These are phyloP conservation scores for Microcyclosporella mali DNA, from an alignment of 2,329 filamentous ascomycete species.

Conservation along the genomic window DNA sequence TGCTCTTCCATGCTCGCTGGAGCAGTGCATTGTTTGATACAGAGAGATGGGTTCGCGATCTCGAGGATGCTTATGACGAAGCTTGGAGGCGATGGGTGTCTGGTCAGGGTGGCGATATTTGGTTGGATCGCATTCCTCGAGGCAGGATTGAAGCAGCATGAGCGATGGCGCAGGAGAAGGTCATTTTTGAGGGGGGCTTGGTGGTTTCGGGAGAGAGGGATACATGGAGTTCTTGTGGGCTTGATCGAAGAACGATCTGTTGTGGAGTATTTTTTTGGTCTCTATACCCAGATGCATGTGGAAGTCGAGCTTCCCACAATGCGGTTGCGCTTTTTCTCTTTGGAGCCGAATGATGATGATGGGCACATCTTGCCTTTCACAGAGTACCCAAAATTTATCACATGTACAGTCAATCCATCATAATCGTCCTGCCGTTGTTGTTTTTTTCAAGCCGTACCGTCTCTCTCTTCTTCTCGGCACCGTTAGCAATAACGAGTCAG, in stretches of 20 bases:
- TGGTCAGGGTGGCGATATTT: constrained; percentile 88
- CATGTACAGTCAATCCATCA: too few relatives aligned
- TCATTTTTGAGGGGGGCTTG: neutral
- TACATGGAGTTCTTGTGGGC: neutral
- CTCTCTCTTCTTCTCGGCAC: too few relatives aligned
- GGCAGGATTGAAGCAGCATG: constrained; percentile 6
- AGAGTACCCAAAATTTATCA: too few relatives aligned
- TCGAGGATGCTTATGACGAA: constrained; percentile 81
- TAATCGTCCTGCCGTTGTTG: too few relatives aligned
- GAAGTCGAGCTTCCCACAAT: neutral
- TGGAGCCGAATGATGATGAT: too few relatives aligned
- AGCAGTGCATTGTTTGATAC: constrained; percentile 87
- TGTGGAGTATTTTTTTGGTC: neutral
- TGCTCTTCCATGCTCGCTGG: constrained; percentile 81
- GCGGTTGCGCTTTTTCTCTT: neutral
- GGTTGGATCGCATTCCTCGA: constrained; percentile 47
- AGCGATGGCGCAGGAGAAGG: constrained; percentile 5
- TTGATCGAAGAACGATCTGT: too few relatives aligned
- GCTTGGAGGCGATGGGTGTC: constrained; percentile 85
- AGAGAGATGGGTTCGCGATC: constrained; percentile 77
- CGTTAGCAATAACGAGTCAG: too few relatives aligned
- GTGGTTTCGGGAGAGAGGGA: neutral
- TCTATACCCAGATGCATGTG: neutral
- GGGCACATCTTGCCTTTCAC: too few relatives aligned
- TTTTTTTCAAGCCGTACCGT: too few relatives aligned